A percentile compares a stretch with the other conserved stretches of the same genome.
These are phyloP conservation scores for Andrographis paniculata DNA, from an alignment of 305 asterid species.

Conservation along the genomic window DNA sequence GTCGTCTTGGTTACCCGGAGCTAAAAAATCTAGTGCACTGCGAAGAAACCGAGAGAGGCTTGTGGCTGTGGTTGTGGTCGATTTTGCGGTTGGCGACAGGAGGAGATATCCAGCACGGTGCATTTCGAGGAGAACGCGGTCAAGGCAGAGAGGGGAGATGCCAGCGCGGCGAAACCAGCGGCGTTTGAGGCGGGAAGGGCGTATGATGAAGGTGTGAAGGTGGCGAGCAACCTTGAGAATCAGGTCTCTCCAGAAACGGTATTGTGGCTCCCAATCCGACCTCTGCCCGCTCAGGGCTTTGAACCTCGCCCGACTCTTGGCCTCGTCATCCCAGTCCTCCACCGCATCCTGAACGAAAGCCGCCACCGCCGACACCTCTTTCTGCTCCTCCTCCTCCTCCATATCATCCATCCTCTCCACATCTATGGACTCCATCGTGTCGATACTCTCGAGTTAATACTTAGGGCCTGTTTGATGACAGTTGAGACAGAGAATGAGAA, in stretches of 20 bases:
- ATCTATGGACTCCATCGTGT: conserved; percentile 17
- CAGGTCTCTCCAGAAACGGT: conserved; percentile 68
- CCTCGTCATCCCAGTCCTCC: conserved; percentile 64
- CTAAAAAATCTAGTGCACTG: conserved; percentile 32
- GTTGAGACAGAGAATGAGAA: no score
- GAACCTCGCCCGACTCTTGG: conserved; percentile 39
- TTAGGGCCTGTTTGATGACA: no score
- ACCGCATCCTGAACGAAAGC: conserved; percentile 43
- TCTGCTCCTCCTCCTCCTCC: conserved; percentile 16
- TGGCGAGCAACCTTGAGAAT: conserved; percentile 65
- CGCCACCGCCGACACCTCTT: conserved; percentile 24
- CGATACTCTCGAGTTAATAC: background rate
- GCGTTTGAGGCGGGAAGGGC: conserved; percentile 44
- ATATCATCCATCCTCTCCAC: no score
- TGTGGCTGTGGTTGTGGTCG: conserved; percentile 19
- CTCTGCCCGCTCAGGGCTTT: conserved; percentile 84
- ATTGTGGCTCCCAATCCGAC: conserved; percentile 69
- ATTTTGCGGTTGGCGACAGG: conserved; percentile 20
- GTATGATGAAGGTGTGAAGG: conserved; percentile 41
- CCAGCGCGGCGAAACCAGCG: conserved; percentile 63
- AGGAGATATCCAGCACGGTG: conserved; percentile 51
- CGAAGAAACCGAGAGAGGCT: conserved; percentile 39
- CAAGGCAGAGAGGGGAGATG: conserved; percentile 65
- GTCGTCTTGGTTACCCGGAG: conserved; percentile 19
- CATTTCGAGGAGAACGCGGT: conserved; percentile 69